Conservation (phyloP, 331 rosid species). For the Saraca asoca region DNA sequence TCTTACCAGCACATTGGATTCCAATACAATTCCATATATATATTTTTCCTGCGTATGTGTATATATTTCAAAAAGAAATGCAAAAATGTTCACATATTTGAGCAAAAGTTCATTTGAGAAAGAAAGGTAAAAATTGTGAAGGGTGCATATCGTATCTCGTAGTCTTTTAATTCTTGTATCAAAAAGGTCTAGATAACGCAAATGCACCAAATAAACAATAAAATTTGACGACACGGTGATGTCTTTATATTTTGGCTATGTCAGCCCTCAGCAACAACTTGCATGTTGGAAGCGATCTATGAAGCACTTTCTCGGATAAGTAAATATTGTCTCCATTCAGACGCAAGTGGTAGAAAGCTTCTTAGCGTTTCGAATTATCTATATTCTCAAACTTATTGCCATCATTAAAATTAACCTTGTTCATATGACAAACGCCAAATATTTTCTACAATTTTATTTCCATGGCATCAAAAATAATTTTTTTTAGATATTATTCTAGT, state of each 20-base stretch:
- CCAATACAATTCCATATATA: no score
- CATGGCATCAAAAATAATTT: not conserved
- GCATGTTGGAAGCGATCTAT: slow-evolving; percentile 13
- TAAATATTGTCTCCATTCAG: not conserved
- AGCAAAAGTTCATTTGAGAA: no score
- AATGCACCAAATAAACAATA: not conserved
- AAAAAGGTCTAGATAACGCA: slow-evolving; percentile 32
- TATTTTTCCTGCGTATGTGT: no score
- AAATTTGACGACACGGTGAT: slow-evolving; percentile 22
- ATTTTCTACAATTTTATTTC: not conserved
- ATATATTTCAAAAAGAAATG: no score
- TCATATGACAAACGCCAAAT: slow-evolving; percentile 29
- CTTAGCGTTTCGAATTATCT: slow-evolving; percentile 7
- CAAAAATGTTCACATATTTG: no score
- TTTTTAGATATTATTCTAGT: slow-evolving; percentile 6
- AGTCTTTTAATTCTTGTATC: slow-evolving; percentile 22
- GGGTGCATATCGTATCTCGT: slow-evolving; percentile 12
- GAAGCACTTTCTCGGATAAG: slow-evolving; percentile 12
- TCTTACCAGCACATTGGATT: no score
- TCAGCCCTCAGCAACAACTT: slow-evolving; percentile 2
- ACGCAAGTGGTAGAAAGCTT: slow-evolving; percentile 12
- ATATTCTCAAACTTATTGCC: slow-evolving; percentile 5
- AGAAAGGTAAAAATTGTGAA: slow-evolving; percentile 37
- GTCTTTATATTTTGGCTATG: slow-evolving; percentile 14
- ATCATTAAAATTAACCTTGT: not conserved